These are phyloP conservation scores for Fagopyrum homotropicum DNA, from an alignment of 148 eudicot species.

Conservation along the genomic window DNA sequence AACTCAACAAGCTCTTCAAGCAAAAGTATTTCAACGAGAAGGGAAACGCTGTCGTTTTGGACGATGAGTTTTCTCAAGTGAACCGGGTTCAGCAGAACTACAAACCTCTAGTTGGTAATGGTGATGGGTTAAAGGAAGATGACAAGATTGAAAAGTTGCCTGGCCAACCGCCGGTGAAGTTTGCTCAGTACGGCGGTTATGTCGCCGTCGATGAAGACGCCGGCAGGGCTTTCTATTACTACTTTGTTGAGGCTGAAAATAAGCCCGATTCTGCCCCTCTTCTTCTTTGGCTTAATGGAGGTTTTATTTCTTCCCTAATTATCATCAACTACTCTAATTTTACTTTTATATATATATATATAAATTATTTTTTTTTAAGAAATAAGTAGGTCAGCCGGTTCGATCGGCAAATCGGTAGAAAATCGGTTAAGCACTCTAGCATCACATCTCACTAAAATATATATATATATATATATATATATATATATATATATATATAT, in stretches of 20 bases:
- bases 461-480: no score
- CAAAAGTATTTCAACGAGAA: not conserved
- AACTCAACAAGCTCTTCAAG: not conserved
- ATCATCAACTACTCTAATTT: not conserved
- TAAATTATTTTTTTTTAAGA: no score
- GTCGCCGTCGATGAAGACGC: constrained; percentile 36
- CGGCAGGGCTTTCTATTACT: constrained; percentile 51
- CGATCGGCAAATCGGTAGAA: no score
- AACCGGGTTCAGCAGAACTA: not conserved
- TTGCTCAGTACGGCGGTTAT: constrained; percentile 63
- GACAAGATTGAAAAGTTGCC: constrained; percentile 46
- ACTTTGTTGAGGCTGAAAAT: constrained; percentile 42
- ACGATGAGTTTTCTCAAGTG: not conserved
- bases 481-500: no score
- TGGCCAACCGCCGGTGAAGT: constrained; percentile 47
- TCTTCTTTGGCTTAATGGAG: constrained; percentile 91
- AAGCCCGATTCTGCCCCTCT: constrained; percentile 37
- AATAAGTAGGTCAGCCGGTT: no score
- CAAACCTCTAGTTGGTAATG: not conserved
- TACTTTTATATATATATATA: not conserved
- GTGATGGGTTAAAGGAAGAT: constrained; percentile 22
- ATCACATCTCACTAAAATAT: no score
- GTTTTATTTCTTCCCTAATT: constrained; percentile 20
- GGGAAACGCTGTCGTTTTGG: not conserved
- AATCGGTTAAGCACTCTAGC: no score